Evolutionary conservation across 768 basidiomycete genomes (phyloP), one percentile per base, ranked within the genome.

Genomic region (Auricularia sp.): DNA sequence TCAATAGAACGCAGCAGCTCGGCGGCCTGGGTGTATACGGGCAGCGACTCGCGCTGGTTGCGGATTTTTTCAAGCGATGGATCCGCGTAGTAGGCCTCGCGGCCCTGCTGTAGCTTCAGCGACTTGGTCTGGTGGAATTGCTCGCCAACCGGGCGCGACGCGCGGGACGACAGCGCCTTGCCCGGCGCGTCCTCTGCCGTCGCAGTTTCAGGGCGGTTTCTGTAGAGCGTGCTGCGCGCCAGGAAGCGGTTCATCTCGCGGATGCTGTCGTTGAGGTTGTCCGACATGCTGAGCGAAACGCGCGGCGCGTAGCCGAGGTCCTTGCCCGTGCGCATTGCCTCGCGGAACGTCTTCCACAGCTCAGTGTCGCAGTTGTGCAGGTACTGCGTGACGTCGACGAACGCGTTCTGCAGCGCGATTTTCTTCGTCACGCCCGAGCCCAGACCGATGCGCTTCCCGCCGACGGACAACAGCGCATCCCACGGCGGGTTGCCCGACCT

Each of bases 311-410:
- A 74, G 16, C 87, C 87, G 33, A 91, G 80, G 67, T 87, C 84
- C 61, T 84, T 81, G 33, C 89, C 87, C 3, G 82, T 79, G 71
- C 84, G 84, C 42, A 80, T 79, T 11, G 85, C 85, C 64, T 78
- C 74, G 6, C 83, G 70, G 72, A 87, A 98, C 23, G 81, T 77
- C 64, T 80, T 77, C 95, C 95, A 98, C 33, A 98, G 80, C 1
- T 80, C 80, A 0, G 82, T 79, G 72, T 98, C 95, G 72, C 91
- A 95, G 64, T 78, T 80, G 72, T 95, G 89, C 65, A 98, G 83
- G 73, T 97, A 96, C 62, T 85, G 83, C 0, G 87, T 83, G 66
- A 93, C 93, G 72, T 98, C 95, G 59, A 97, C 82, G 73, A 89
- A 96, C 72, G 88, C 91, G 66, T 82, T 81, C 12, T 82, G 76